Conservation (phyloP, 1,284 basidiomycete species). For the Boletus subluridellus region DNA sequence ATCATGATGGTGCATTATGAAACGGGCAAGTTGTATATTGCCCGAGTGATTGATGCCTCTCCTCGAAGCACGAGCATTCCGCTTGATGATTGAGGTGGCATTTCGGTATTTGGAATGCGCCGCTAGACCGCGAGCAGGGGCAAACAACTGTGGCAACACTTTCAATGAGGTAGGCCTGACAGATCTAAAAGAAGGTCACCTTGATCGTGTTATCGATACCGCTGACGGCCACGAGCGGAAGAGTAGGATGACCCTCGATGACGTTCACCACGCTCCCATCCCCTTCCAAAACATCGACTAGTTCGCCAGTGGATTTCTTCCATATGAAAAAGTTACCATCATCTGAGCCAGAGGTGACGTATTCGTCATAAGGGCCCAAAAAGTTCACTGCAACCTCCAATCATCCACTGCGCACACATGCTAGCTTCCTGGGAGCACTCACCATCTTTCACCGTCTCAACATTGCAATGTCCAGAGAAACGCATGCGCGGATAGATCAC, state of each 20-base stretch:
- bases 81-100: constrained; percentile 52
- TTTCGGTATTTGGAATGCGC: constrained; percentile 52
- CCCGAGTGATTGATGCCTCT: constrained; percentile 16
- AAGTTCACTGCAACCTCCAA: constrained; percentile 66
- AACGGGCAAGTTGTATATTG: constrained; percentile 33
- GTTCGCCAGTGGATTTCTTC: constrained; percentile 62
- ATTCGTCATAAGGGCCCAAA: constrained; percentile 74
- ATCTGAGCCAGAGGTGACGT: constrained; percentile 84
- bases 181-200: constrained; percentile 40
- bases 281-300: constrained; percentile 81
- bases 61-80: constrained; percentile 43
- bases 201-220: constrained; percentile 90
- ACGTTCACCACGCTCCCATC: constrained; percentile 83
- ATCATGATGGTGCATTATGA: constrained; percentile 38
- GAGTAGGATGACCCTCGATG: constrained; percentile 79
- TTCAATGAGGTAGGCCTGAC: not conserved
- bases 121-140: constrained; percentile 49
- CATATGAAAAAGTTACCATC: constrained; percentile 87
- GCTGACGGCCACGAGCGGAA: constrained; percentile 79
- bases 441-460: constrained; percentile 91
- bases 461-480: constrained; percentile 76
- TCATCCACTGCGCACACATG: not conserved
- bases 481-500: constrained; percentile 64
- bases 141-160: constrained; percentile 56
- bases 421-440: constrained; percentile 27